Conservation (phyloP, 345 rosid species). For the Barbarea vulgaris region DNA sequence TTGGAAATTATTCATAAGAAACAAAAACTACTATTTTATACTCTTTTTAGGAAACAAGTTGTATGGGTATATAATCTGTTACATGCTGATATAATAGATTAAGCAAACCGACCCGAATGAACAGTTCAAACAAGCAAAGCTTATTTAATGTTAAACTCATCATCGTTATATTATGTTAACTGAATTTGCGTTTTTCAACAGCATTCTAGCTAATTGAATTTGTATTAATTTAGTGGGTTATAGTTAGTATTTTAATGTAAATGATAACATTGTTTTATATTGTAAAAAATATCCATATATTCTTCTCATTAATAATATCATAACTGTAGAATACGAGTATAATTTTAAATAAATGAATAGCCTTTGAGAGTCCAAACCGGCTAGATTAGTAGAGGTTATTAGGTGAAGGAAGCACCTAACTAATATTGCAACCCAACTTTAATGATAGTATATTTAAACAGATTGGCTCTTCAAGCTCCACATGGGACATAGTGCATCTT, state of each 20-base stretch:
- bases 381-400: slow-evolving; percentile 21
- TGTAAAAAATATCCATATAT: not conserved
- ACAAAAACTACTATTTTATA: not conserved
- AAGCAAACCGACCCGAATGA: slow-evolving; percentile 15
- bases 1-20: not conserved
- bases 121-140: slow-evolving; percentile 28
- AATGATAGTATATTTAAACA: slow-evolving; percentile 4
- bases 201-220: not conserved
- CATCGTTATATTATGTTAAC: not conserved
- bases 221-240: slow-evolving; percentile 1
- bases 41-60: not conserved
- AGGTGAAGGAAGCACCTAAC: slow-evolving; percentile 28
- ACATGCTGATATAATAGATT: not conserved
- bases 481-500: slow-evolving; percentile 23
- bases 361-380: slow-evolving; percentile 26
- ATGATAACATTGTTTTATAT: not conserved
- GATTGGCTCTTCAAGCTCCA: slow-evolving; percentile 39
- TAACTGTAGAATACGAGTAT: slow-evolving; percentile 6
- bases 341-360: not conserved
- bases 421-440: slow-evolving; percentile 19
- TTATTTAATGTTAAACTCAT: not conserved
- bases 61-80: not conserved
- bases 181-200: not conserved
- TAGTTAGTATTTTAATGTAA: slow-evolving; percentile 7
- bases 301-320: not conserved